These are phyloP conservation scores for Primulina eburnea DNA, from an alignment of 257 asterid genomes.

Conservation along the genomic window DNA sequence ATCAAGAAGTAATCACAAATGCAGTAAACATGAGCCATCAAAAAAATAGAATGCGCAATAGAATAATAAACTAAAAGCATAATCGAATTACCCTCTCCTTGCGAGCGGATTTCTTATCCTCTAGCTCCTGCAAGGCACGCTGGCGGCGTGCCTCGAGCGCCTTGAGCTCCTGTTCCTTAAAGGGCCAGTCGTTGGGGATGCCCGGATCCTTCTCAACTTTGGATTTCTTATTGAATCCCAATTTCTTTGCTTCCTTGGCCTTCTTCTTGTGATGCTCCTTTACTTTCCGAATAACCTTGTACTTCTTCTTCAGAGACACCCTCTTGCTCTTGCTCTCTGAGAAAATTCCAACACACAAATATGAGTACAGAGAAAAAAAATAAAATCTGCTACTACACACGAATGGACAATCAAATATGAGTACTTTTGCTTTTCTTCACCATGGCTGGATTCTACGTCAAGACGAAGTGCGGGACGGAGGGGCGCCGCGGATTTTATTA, in stretches of 20 bases:
- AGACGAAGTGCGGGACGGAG: background rate
- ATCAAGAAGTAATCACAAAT: background rate
- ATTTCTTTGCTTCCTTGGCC: conserved; percentile 80
- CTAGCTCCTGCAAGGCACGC: conserved; percentile 64
- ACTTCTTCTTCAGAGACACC: conserved; percentile 72
- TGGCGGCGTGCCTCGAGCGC: conserved; percentile 84
- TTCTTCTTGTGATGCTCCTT: conserved; percentile 94
- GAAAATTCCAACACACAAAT: background rate
- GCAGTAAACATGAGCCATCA: background rate
- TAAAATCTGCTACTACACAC: background rate
- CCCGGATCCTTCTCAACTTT: conserved; percentile 90
- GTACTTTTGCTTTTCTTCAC: conserved; percentile 82
- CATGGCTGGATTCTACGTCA: conserved; percentile 36
- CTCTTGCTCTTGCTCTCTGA: conserved; percentile 96
- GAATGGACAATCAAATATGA: too few species aligned
- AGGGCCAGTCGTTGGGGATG: conserved; percentile 92
- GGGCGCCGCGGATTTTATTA: conserved; percentile 10
- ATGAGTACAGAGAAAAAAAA: background rate
- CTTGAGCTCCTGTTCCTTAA: conserved; percentile 87
- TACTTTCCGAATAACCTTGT: conserved; percentile 74
- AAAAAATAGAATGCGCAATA: background rate
- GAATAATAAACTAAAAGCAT: too few species aligned
- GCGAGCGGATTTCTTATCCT: conserved; percentile 88
- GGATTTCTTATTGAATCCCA: conserved; percentile 52
- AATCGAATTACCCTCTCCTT: conserved; percentile 69